phyloP scores from a whole-genome alignment of 1,284 basidiomycete genomes.

The Sanghuangporus weigelae region DNA sequence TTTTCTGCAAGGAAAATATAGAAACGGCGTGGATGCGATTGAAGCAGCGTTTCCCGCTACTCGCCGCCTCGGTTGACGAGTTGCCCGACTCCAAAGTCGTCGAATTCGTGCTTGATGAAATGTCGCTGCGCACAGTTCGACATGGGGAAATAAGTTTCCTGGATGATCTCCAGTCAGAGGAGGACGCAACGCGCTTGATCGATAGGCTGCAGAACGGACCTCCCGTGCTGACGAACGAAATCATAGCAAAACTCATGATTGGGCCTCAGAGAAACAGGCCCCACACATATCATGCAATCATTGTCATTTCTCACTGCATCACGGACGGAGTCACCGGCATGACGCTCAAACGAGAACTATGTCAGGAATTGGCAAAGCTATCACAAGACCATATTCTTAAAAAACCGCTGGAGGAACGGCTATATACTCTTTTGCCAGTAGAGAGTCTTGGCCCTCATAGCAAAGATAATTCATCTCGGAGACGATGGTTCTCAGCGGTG shows the following conservation, averaged over 20 bases:
- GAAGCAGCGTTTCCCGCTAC: slow-evolving; percentile 43
- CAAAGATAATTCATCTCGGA: slow-evolving; percentile 30
- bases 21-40: slow-evolving; percentile 36
- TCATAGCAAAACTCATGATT: slow-evolving; percentile 35
- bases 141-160: slow-evolving; percentile 33
- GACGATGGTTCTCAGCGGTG: slow-evolving; percentile 45
- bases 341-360: slow-evolving; percentile 37
- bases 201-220: slow-evolving; percentile 30
- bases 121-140: slow-evolving; percentile 25
- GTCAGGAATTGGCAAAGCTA: slow-evolving; percentile 36
- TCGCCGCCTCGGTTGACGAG: slow-evolving; percentile 36
- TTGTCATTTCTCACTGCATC: slow-evolving; percentile 42
- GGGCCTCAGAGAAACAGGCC: slow-evolving; percentile 29
- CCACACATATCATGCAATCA: slow-evolving; percentile 35
- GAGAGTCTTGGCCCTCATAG: slow-evolving; percentile 33
- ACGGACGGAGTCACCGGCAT: slow-evolving; percentile 43
- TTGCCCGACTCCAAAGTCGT: slow-evolving; percentile 24
- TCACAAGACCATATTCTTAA: slow-evolving; percentile 19
- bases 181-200: slow-evolving; percentile 22
- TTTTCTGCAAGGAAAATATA: slow-evolving; percentile 30
- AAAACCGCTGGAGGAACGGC: slow-evolving; percentile 31
- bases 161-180: slow-evolving; percentile 10
- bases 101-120: slow-evolving; percentile 36
- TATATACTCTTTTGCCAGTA: slow-evolving; percentile 36
- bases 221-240: slow-evolving; percentile 32